phyloP scores from a whole-genome alignment of 371 early-diverging fungal species.

The Actinomortierella wolfii region DNA sequence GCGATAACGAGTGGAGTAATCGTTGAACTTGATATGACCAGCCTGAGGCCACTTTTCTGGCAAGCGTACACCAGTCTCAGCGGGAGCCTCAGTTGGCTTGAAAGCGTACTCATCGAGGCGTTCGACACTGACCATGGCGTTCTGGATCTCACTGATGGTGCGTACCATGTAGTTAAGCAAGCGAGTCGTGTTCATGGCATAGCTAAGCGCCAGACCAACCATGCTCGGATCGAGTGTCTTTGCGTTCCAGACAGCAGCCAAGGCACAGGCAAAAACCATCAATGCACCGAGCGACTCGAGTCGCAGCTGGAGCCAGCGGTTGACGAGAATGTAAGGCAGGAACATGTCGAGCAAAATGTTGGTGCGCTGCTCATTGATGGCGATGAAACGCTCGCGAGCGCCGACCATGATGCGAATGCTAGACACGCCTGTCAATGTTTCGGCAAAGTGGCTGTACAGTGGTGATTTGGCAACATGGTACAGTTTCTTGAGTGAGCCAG shows the following conservation, averaged over 20 bases:
- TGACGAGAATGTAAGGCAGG: constrained; percentile 15
- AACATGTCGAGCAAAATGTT: constrained; percentile 7
- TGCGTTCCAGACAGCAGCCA: constrained; percentile 54
- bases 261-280: constrained; percentile 16
- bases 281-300: constrained; percentile 46
- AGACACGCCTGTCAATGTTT: constrained; percentile 57
- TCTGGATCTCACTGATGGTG: constrained; percentile 57
- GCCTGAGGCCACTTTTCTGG: constrained; percentile 72
- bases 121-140: constrained; percentile 84
- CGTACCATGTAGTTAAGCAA: constrained; percentile 68
- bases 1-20: constrained; percentile 69
- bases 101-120: constrained; percentile 87
- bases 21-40: constrained; percentile 64
- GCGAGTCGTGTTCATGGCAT: constrained; percentile 64
- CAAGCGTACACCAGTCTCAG: constrained; percentile 66
- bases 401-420: constrained; percentile 36
- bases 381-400: constrained; percentile 10
- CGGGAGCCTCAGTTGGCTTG: constrained; percentile 79
- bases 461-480: constrained; percentile 62
- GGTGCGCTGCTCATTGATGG: constrained; percentile 27
- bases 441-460: constrained; percentile 63
- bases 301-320: constrained; percentile 34
- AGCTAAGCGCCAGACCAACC: constrained; percentile 66
- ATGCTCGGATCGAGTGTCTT: constrained; percentile 47
- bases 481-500: constrained; percentile 65